These are phyloP conservation scores for Volvox africanus DNA, from an alignment of 139 green algal genomes.

Conservation along the genomic window DNA sequence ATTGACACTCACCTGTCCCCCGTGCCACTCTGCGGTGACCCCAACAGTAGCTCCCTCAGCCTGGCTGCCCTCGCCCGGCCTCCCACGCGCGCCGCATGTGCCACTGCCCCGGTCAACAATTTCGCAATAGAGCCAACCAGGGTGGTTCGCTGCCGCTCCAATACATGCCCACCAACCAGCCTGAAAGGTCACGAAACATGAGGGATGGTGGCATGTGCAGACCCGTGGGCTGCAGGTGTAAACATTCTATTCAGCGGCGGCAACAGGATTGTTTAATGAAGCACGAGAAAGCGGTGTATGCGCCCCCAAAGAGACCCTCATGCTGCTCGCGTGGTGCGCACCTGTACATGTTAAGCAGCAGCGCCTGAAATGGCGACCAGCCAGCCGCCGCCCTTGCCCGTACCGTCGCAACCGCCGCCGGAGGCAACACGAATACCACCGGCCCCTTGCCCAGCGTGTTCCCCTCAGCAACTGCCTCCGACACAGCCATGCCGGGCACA, in stretches of 20 bases:
- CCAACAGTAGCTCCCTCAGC: conserved; percentile 7
- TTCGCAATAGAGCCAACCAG: conserved; percentile 43
- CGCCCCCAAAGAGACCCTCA: too few species aligned
- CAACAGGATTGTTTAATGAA: too few species aligned
- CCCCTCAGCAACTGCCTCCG: conserved; percentile 65
- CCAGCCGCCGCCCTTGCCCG: conserved; percentile 30
- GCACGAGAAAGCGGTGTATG: too few species aligned
- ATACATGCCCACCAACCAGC: conserved; percentile 67
- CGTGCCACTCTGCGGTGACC: not conserved
- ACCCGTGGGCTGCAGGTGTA: too few species aligned
- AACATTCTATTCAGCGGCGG: too few species aligned
- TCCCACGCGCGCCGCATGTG: not conserved
- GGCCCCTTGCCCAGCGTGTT: conserved; percentile 86
- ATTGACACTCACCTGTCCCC: not conserved
- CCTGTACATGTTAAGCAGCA: conserved; percentile 79
- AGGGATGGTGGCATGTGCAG: too few species aligned
- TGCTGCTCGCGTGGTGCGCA: too few species aligned
- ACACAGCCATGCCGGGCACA: conserved; percentile 41
- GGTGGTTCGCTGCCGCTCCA: conserved; percentile 65
- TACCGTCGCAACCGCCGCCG: conserved; percentile 10
- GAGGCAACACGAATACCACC: conserved; percentile 73
- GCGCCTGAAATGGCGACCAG: conserved; percentile 49
- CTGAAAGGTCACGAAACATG: too few species aligned
- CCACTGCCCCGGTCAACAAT: conserved; percentile 49
- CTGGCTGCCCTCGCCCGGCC: not conserved